phyloP scores from a whole-genome alignment of 2,329 filamentous ascomycete species.

The Xylaria sp. region DNA sequence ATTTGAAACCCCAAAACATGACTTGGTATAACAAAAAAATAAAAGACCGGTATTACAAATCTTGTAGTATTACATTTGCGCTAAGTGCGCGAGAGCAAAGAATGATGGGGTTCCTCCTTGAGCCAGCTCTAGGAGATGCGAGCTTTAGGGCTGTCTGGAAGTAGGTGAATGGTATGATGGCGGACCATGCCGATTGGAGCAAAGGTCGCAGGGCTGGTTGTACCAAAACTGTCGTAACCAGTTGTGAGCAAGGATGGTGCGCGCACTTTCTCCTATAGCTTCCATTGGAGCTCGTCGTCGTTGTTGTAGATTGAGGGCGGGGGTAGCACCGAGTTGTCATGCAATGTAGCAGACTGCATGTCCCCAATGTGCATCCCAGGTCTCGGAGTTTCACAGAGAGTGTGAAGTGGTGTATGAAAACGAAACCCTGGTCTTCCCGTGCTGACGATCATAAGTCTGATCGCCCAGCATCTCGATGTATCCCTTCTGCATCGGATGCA shows the following conservation, averaged over 20 bases:
- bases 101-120: conserved; percentile 40
- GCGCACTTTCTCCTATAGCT: conserved; percentile 10
- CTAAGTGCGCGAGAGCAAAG: conserved; percentile 37
- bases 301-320: conserved; percentile 28
- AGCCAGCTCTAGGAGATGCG: conserved; percentile 46
- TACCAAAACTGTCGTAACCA: conserved; percentile 11
- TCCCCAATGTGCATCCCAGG: conserved; percentile 41
- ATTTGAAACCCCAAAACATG: conserved; percentile 41
- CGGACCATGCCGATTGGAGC: conserved; percentile 1
- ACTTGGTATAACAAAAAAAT: conserved; percentile 26
- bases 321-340: conserved; percentile 27
- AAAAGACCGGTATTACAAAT: conserved; percentile 44
- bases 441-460: conserved; percentile 39
- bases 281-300: conserved; percentile 24
- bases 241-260: conserved; percentile 9
- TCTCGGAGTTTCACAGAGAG: conserved; percentile 38
- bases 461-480: conserved; percentile 38
- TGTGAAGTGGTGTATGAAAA: conserved; percentile 39
- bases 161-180: conserved; percentile 13
- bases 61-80: conserved; percentile 44
- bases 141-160: conserved; percentile 26
- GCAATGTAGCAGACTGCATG: conserved; percentile 33
- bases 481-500: conserved; percentile 29
- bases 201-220: conserved; percentile 19
- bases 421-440: conserved; percentile 40